These are phyloP conservation scores for Galerina sulciceps DNA, from an alignment of 768 basidiomycete species.

Conservation along the genomic window DNA sequence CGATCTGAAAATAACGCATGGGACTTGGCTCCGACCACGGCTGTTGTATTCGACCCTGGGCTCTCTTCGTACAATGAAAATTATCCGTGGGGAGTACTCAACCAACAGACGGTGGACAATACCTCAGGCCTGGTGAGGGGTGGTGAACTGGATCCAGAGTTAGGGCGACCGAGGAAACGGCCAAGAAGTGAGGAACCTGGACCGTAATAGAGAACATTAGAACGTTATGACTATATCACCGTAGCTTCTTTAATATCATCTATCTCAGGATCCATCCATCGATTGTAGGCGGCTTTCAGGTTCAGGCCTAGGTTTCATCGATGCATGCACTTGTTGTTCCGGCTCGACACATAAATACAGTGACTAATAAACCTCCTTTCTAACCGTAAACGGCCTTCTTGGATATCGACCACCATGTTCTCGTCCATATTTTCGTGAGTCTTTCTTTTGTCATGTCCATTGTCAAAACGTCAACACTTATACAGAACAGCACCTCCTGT, in stretches of 20 bases:
- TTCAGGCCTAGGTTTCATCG: constrained; percentile 14
- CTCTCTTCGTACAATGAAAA: constrained; percentile 19
- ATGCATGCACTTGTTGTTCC: constrained; percentile 20
- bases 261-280: not conserved
- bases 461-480: constrained; percentile 17
- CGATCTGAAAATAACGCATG: constrained; percentile 10
- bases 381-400: constrained; percentile 7
- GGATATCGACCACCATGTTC: constrained; percentile 62
- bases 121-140: constrained; percentile 16
- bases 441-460: constrained; percentile 1
- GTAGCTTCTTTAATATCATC: not conserved
- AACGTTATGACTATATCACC: not conserved
- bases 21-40: constrained; percentile 8
- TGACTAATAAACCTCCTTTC: constrained; percentile 14
- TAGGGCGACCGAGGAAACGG: constrained; percentile 33
- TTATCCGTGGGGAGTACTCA: constrained; percentile 21
- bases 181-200: constrained; percentile 29
- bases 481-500: constrained; percentile 56
- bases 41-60: constrained; percentile 11
- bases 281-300: not conserved
- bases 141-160: constrained; percentile 12
- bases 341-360: constrained; percentile 21
- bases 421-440: constrained; percentile 81
- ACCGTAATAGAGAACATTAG: not conserved
- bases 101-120: constrained; percentile 8